These are phyloP conservation scores for Magnolia kwangsiensis DNA, from an alignment of 164 flowering plant species.

Conservation along the genomic window DNA sequence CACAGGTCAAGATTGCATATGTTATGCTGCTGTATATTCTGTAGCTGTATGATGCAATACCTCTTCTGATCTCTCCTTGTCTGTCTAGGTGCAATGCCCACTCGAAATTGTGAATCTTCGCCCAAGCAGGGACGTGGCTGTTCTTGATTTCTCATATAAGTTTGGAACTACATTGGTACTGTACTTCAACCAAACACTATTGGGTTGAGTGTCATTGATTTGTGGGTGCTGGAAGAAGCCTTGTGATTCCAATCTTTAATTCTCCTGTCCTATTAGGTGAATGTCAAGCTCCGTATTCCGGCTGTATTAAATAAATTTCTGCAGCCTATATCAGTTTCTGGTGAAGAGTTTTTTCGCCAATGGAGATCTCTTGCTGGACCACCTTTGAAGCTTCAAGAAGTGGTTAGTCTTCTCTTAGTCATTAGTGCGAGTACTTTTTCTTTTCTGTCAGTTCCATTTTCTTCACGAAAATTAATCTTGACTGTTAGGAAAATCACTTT, in stretches of 20 bases:
- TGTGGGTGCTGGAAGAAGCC: neutral
- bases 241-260: neutral
- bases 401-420: constrained; percentile 37
- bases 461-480: neutral
- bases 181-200: neutral
- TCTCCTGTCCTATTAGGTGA: constrained; percentile 45
- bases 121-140: constrained; percentile 97
- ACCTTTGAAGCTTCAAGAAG: constrained; percentile 98
- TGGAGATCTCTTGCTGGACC: constrained; percentile 99
- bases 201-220: neutral
- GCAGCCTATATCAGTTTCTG: constrained; percentile 74
- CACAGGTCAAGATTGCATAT: constrained; percentile 61
- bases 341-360: constrained; percentile 95
- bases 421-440: neutral
- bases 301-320: constrained; percentile 86
- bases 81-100: constrained; percentile 81
- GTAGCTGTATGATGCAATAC: neutral
- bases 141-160: constrained; percentile 90
- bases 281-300: constrained; percentile 91
- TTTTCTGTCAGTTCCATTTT: neutral
- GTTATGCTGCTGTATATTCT: neutral
- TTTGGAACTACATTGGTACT: constrained; percentile 64
- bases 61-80: constrained; percentile 5
- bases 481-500: neutral
- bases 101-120: constrained; percentile 82